Evolutionary conservation across 2,329 filamentous ascomycete species (phyloP), one percentile per base, ranked within the genome.

Genomic region (Aspergillus sp.): DNA sequence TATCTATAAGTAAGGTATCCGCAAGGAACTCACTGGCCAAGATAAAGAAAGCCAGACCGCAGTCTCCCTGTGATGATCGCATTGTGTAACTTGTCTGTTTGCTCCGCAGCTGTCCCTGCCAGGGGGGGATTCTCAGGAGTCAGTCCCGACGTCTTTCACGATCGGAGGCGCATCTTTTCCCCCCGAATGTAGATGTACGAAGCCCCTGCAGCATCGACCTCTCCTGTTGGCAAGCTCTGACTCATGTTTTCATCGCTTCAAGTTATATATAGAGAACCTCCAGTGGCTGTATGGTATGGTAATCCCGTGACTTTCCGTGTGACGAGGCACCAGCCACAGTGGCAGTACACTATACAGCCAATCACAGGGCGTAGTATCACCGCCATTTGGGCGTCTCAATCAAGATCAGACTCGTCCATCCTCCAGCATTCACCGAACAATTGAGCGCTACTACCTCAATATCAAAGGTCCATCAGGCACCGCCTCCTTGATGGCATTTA

Each of bases 361-460:
- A 73, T 71, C 60, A 70, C 15, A 41, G 3, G 0, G 11, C 39
- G 40, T 9, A 23, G 19, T 55, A 71, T 72, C 70, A 73, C 70
- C 70, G 69, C 63, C 60, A 68, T 67, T 68, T 66, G 63, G 25
- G 25, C 5, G 8, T 33, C 40, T n/a, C 12, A 17, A n/a, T 12
- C 41, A 17, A 25, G 23, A 17, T 25, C 47, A 27, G 35, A 39
- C 37, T 33, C 27, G 35, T 50, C 53, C 39, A 12, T 44, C 25
- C 15, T 43, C 33, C 21, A 40, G 21, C 41, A 44, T 35, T 37
- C 41, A 25, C 31, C 40, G 39, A 45, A 35, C n/a, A 19, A 33
- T 17, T 8, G 15, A 9, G n/a, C 19, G 11, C 27, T 31, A 8
- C 27, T 52, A n/a, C 21, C 15, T 44, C 21, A 15, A 6, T 35